Conservation (phyloP, 2,329 filamentous ascomycete species). For the Paecilomyces formosus region DNA sequence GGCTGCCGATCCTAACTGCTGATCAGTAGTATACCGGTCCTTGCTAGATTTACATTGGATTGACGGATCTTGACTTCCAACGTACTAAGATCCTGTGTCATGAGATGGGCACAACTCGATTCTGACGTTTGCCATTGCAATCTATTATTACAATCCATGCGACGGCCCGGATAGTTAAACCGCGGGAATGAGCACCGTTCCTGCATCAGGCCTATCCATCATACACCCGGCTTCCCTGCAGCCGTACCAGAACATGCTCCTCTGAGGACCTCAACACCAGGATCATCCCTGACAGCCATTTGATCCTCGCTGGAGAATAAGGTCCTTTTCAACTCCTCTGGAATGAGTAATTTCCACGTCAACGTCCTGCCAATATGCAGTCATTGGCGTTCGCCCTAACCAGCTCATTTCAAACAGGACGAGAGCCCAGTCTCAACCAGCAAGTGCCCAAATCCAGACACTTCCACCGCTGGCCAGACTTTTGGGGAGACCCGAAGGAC, state of each 20-base stretch:
- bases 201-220: neutral
- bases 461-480: neutral
- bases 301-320: neutral
- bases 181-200: neutral
- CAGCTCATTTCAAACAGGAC: neutral
- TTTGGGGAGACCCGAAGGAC: neutral
- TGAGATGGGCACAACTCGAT: neutral
- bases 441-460: neutral
- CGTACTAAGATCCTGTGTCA: neutral
- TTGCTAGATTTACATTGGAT: neutral
- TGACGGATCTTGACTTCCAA: neutral
- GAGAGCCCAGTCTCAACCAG: neutral
- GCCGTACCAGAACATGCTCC: neutral
- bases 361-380: neutral
- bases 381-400: neutral
- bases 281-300: neutral
- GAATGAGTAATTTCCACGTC: neutral
- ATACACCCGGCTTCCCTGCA: neutral
- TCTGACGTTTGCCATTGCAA: neutral
- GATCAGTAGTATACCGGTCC: no score
- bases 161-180: neutral
- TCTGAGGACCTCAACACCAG: neutral
- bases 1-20: no score
- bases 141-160: neutral
- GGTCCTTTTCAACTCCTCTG: neutral